These are phyloP conservation scores for Telfairia occidentalis DNA, from an alignment of 331 rosid genomes.

Conservation along the genomic window DNA sequence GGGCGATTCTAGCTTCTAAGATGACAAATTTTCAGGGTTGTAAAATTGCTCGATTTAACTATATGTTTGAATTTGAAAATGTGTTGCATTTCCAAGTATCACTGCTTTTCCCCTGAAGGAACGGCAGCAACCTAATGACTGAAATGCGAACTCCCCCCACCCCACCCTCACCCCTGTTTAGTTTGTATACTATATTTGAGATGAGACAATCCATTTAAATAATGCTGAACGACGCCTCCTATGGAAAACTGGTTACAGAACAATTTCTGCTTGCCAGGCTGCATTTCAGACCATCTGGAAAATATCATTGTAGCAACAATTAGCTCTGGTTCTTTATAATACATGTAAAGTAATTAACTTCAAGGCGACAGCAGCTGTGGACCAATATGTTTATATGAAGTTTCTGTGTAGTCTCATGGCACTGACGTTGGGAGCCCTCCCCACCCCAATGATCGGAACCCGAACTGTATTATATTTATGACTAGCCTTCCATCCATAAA, in stretches of 20 bases:
- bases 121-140: not conserved
- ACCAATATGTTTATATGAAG: not conserved
- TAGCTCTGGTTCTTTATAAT: not conserved
- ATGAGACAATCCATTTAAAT: too few relatives aligned
- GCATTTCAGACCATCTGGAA: not conserved
- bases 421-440: not conserved
- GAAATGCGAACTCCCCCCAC: too few relatives aligned
- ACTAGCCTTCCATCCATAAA: not conserved
- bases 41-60: not conserved
- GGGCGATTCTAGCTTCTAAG: not conserved
- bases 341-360: not conserved
- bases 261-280: not conserved
- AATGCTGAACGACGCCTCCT: too few relatives aligned
- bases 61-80: not conserved
- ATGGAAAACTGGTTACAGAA: too few relatives aligned
- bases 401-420: not conserved
- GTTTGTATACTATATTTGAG: too few relatives aligned
- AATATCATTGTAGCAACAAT: not conserved
- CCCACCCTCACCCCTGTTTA: too few relatives aligned
- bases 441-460: too few relatives aligned
- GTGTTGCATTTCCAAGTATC: not conserved
- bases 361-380: not conserved
- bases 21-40: not conserved
- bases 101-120: not conserved
- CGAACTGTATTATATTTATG: not conserved